These are phyloP conservation scores for Vigna hirtella DNA, from an alignment of 306 rosid species.

Conservation along the genomic window DNA sequence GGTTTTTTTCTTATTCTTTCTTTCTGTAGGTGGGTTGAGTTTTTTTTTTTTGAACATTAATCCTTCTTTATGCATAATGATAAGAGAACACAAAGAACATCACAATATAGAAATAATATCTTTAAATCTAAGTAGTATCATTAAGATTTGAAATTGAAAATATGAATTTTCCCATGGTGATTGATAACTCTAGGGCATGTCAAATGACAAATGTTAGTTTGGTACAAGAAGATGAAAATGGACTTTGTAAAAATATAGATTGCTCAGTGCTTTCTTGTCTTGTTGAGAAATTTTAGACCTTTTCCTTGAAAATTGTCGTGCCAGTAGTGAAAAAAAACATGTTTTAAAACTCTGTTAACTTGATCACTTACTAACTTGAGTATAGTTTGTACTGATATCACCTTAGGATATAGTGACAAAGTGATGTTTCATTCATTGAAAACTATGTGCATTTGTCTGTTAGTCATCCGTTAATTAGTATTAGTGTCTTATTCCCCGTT, in stretches of 20 bases:
- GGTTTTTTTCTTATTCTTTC: background rate
- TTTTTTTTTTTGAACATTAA: too few relatives aligned
- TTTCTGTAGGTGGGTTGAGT: background rate
- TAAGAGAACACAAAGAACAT: too few relatives aligned
- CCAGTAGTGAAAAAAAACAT: background rate
- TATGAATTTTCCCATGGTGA: too few relatives aligned
- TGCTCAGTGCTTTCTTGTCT: background rate
- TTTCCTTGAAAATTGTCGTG: constrained; percentile 9
- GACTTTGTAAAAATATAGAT: background rate
- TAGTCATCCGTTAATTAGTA: background rate
- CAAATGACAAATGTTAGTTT: too few relatives aligned
- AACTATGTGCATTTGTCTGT: background rate
- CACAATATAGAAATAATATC: too few relatives aligned
- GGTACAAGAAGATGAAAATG: too few relatives aligned
- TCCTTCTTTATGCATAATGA: too few relatives aligned
- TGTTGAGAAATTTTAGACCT: constrained; percentile 4
- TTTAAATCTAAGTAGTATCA: too few relatives aligned
- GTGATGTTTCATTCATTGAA: background rate
- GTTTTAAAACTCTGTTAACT: constrained; percentile 2
- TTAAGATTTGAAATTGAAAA: too few relatives aligned
- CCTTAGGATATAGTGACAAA: constrained; percentile 13
- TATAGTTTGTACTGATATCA: background rate
- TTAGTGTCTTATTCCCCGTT: background rate
- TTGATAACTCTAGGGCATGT: too few relatives aligned
- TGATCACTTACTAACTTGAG: background rate